Evolutionary conservation across 805 yeast species (phyloP).

Genomic region (Candida ipomoeae): DNA sequence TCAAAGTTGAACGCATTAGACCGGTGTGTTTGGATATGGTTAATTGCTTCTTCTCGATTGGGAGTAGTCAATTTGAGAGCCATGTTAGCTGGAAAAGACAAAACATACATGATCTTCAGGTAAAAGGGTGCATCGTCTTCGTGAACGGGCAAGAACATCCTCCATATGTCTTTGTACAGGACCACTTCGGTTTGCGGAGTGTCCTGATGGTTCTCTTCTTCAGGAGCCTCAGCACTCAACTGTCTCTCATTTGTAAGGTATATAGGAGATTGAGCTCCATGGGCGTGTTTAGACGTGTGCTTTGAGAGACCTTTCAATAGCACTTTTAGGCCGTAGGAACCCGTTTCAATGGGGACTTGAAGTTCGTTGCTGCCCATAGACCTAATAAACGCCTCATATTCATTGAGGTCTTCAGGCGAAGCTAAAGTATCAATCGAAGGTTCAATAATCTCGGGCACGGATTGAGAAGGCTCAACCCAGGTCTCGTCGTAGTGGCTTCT

Average conservation of each 20-base stretch:
- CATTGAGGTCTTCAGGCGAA: conserved; percentile 11
- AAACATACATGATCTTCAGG: not conserved
- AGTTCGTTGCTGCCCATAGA: conserved; percentile 11
- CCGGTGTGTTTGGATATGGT: conserved; percentile 5
- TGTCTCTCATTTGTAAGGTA: conserved; percentile 9
- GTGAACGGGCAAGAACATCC: conserved; percentile 6
- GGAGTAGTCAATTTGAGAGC: conserved; percentile 16
- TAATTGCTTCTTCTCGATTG: conserved; percentile 15
- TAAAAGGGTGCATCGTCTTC: conserved; percentile 5
- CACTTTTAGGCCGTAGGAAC: conserved; percentile 31
- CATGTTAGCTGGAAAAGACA: conserved; percentile 12
- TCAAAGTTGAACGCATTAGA: conserved; percentile 15
- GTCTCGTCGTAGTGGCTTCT: conserved; percentile 12
- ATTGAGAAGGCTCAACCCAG: not conserved
- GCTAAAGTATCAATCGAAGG: conserved; percentile 11
- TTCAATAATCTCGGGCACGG: conserved; percentile 1
- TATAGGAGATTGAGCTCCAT: conserved; percentile 1
- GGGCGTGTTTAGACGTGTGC: conserved; percentile 17
- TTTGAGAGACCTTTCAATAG: conserved; percentile 30
- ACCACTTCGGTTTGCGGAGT: not conserved
- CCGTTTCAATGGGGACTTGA: conserved; percentile 17
- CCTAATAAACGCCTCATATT: conserved; percentile 12
- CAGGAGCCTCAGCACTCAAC: conserved; percentile 3
- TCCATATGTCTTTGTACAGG: conserved; percentile 2
- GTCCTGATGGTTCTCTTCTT: not conserved